phyloP scores from a whole-genome alignment of 2,329 filamentous ascomycete genomes.

The Aureobasidium sp. region DNA sequence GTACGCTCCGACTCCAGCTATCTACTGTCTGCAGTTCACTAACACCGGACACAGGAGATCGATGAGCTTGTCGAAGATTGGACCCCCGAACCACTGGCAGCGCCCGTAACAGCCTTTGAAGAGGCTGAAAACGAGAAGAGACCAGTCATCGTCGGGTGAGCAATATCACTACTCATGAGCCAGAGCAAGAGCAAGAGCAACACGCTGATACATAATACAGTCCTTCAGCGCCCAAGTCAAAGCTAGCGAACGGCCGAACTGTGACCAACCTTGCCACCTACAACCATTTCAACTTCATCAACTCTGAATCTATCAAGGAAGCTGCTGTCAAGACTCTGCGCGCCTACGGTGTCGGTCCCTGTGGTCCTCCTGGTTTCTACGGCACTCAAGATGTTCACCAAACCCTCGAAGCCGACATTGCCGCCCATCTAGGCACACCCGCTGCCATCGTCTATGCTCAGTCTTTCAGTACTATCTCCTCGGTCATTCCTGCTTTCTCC shows the following conservation, averaged over 20 bases:
- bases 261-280: slow-evolving; percentile 90
- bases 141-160: slow-evolving; percentile 79
- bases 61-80: slow-evolving; percentile 96
- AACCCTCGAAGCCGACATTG: slow-evolving; percentile 91
- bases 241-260: slow-evolving; percentile 77
- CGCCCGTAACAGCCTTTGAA: slow-evolving; percentile 64
- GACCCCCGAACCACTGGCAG: slow-evolving; percentile 86
- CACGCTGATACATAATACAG: slow-evolving; percentile 35
- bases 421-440: slow-evolving; percentile 76
- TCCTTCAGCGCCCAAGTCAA: slow-evolving; percentile 81
- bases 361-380: slow-evolving; percentile 95
- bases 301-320: slow-evolving; percentile 85
- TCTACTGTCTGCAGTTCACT: neutral
- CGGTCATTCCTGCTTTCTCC: slow-evolving; percentile 91
- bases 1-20: slow-evolving; percentile 25
- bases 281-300: slow-evolving; percentile 97
- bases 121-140: slow-evolving; percentile 74
- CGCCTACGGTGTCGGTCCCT: slow-evolving; percentile 93
- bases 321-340: slow-evolving; percentile 90
- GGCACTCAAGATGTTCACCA: slow-evolving; percentile 97
- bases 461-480: slow-evolving; percentile 92
- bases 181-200: neutral
- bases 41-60: slow-evolving; percentile 56
- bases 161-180: neutral
- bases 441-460: slow-evolving; percentile 94